These are phyloP conservation scores for Polychytrium aggregatum DNA, from an alignment of 192 early-diverging fungal species.

Conservation along the genomic window DNA sequence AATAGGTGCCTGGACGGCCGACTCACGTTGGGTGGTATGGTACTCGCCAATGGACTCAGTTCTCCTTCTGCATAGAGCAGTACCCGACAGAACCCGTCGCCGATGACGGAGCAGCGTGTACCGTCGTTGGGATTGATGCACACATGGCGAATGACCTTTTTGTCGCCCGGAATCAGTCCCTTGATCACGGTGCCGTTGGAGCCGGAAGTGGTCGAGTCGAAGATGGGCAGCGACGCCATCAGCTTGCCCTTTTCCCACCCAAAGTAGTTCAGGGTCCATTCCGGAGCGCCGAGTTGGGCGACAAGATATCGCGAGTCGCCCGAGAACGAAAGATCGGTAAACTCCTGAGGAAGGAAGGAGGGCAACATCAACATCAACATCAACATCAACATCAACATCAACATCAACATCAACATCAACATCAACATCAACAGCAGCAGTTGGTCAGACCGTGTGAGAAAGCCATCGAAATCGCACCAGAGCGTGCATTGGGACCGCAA, in stretches of 20 bases:
- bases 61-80: constrained; percentile 32
- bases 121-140: constrained; percentile 33
- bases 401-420: not conserved
- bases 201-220: not conserved
- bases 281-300: constrained; percentile 30
- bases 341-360: constrained; percentile 25
- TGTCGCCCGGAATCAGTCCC: not conserved
- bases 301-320: constrained; percentile 37
- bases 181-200: not conserved
- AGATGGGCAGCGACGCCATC: constrained; percentile 14
- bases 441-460: too few species aligned
- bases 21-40: constrained; percentile 1
- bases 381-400: not conserved
- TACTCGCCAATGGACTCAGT: constrained; percentile 7
- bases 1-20: not conserved
- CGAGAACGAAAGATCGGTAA: constrained; percentile 30
- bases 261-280: constrained; percentile 37
- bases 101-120: constrained; percentile 23
- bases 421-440: too few species aligned
- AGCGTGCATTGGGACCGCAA: too few species aligned
- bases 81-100: constrained; percentile 15
- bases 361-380: not conserved
- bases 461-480: too few species aligned
- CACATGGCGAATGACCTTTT: constrained; percentile 11
- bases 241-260: constrained; percentile 45